Evolutionary conservation across 345 rosid genomes (phyloP).

Genomic region (Hirschfeldia incana): DNA sequence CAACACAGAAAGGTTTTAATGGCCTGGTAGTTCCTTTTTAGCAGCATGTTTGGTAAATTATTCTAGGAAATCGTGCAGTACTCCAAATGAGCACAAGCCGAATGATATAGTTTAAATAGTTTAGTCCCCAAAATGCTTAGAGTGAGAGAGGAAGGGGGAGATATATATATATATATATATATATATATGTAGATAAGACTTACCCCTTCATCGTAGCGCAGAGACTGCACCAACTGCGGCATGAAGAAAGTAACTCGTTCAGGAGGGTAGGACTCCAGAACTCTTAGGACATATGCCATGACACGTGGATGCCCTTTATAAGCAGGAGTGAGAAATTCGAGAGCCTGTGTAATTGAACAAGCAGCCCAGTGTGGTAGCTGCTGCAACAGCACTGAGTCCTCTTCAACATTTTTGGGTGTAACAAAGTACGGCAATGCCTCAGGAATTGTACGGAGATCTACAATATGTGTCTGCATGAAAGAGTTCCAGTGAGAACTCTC

Average conservation of each 20-base stretch:
- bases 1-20: not conserved
- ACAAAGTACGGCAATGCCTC: constrained; percentile 98
- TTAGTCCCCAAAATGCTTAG: constrained; percentile 13
- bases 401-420: constrained; percentile 90
- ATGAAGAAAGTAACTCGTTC: constrained; percentile 93
- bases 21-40: not conserved
- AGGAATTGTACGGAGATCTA: constrained; percentile 77
- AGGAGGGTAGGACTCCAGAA: constrained; percentile 96
- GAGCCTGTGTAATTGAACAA: constrained; percentile 95
- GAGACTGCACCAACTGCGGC: constrained; percentile 97
- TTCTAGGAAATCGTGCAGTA: not conserved
- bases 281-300: constrained; percentile 98
- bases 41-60: constrained; percentile 3
- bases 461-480: constrained; percentile 66
- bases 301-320: constrained; percentile 98
- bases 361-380: constrained; percentile 99
- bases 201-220: constrained; percentile 90
- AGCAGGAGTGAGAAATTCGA: constrained; percentile 88
- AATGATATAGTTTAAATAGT: not conserved
- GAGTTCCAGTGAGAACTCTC: not conserved
- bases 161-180: not conserved
- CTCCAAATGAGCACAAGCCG: not conserved
- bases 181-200: constrained; percentile 26
- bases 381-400: constrained; percentile 88
- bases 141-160: not conserved